Evolutionary conservation across 805 yeast genomes (phyloP), one percentile per base, ranked within the genome.

Genomic region (Yarrowia sp.): DNA sequence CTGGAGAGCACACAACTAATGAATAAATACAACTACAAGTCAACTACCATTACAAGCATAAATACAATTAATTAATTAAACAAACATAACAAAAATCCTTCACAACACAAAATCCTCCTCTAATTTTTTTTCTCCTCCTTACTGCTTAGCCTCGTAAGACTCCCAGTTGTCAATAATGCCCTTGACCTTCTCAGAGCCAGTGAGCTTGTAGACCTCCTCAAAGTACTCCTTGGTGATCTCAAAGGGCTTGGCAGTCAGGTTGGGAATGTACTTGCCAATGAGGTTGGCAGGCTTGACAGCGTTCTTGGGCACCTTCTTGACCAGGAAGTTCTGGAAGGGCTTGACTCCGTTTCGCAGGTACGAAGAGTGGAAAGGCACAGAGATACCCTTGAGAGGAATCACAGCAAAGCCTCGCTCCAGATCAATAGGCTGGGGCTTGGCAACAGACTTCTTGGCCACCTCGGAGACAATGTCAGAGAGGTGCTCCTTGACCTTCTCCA

Each of bases 291-390:
- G 96, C 81, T 93, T 93, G 70, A 95, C 95, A 57, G 97, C 96
- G 72, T 91, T 89, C 81, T 89, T 90, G 69, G 96, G 88, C 74
- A 95, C 89, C 85, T 95, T 93, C 88, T 92, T 95, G 77, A 87
- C 87, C 81, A 95, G 84, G 88, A 95, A 95, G 80, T 92, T 90
- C 84, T 93, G 92, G 90, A 95, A 95, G 73, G 99, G 99, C 80
- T 92, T 93, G 67, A 95, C 99, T 80, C 99, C 99, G 66, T 95
- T 90, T 84, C 93, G 89, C 81, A 95, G 84, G 81, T 96, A 95
- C n/a, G 97, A 88, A 33, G 98, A 92, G 81, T 95, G 99, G 98
- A 95, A 95, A 68, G 99, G 99, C 76, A 95, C 99, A n/a, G 97
- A 91, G 71, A 95, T 95, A 72, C 99, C 99, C 83, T 89, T 92